Evolutionary conservation across 306 rosid genomes (phyloP).

Genomic region (Rosa persica): DNA sequence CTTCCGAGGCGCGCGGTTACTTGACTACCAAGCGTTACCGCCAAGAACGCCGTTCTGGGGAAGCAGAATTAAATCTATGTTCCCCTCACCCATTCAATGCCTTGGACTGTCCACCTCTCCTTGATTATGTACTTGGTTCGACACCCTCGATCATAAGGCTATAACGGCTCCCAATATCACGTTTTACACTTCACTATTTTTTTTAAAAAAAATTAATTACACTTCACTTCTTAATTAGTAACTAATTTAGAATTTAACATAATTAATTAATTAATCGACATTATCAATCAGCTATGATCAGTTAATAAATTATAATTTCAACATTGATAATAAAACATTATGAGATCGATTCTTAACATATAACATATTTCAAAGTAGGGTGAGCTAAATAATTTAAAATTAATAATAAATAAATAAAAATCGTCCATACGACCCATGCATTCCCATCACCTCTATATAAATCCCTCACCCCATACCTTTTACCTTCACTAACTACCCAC

Average conservation of each 20-base stretch:
- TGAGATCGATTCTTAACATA: too few species aligned
- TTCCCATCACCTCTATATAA: neutral
- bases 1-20: neutral
- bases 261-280: neutral
- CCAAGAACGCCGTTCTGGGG: neutral
- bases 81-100: neutral
- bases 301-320: too few species aligned
- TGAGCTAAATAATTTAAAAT: too few species aligned
- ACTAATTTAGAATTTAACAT: neutral
- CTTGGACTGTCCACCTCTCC: neutral
- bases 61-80: neutral
- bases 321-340: too few species aligned
- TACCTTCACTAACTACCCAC: neutral
- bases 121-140: neutral
- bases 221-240: too few species aligned
- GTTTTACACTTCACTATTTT: neutral
- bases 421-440: neutral
- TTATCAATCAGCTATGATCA: too few species aligned
- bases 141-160: neutral
- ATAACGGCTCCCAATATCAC: neutral
- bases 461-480: neutral
- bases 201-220: too few species aligned
- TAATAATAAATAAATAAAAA: neutral
- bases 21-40: neutral
- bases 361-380: too few species aligned